These are phyloP conservation scores for Aristolochia fimbriata DNA, from an alignment of 164 flowering plant genomes.

Conservation along the genomic window DNA sequence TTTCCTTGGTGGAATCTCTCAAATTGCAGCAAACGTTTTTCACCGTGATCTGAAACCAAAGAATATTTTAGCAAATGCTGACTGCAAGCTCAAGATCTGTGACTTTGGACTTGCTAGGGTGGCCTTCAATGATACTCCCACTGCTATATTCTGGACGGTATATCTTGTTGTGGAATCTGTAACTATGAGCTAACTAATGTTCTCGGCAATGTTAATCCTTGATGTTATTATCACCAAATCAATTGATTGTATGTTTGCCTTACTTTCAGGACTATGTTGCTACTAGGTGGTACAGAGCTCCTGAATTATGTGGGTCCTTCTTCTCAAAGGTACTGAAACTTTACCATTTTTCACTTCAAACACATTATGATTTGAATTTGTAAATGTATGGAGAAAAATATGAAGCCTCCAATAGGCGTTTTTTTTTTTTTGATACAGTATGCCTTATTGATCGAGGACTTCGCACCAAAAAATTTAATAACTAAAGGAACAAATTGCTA, in stretches of 20 bases:
- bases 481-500: too few species aligned
- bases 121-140: constrained; percentile 78
- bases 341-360: not conserved
- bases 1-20: constrained; percentile 3
- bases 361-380: not conserved
- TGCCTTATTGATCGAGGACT: too few species aligned
- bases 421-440: too few species aligned
- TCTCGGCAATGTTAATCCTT: not conserved
- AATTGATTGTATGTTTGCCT: constrained; percentile 4
- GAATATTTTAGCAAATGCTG: constrained; percentile 88
- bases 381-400: too few species aligned
- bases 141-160: constrained; percentile 92
- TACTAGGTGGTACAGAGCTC: constrained; percentile 97
- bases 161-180: not conserved
- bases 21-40: constrained; percentile 38
- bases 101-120: constrained; percentile 95
- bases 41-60: constrained; percentile 92
- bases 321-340: constrained; percentile 70
- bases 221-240: not conserved
- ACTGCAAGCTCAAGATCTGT: constrained; percentile 89
- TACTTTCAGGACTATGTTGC: constrained; percentile 85
- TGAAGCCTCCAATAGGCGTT: too few species aligned
- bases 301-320: constrained; percentile 94
- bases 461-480: too few species aligned
- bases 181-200: not conserved